phyloP scores from a whole-genome alignment of 495 filamentous ascomycete species.

The Echria macrotheca region DNA sequence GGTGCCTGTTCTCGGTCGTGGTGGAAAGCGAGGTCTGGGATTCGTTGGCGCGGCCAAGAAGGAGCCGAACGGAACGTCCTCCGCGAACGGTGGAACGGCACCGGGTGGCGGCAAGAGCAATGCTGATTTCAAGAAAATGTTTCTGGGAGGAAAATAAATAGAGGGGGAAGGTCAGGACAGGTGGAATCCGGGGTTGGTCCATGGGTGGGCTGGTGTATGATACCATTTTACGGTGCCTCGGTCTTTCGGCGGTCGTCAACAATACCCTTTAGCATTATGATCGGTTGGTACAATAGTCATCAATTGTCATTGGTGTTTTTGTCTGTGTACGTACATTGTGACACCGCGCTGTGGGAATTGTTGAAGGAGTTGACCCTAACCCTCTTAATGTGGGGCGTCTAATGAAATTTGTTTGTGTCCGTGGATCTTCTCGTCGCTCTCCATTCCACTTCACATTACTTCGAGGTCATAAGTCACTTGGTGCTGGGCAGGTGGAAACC shows the following conservation, averaged over 20 bases:
- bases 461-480: too few species aligned
- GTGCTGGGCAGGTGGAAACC: too few species aligned
- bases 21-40: slow-evolving; percentile 52
- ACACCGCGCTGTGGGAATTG: too few species aligned
- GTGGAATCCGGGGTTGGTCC: neutral
- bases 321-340: too few species aligned
- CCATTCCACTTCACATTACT: too few species aligned
- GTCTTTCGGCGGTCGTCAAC: neutral
- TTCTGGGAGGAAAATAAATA: slow-evolving; percentile 8
- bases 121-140: slow-evolving; percentile 31
- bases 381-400: too few species aligned
- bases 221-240: neutral
- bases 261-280: too few species aligned
- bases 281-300: too few species aligned
- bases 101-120: slow-evolving; percentile 60
- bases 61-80: slow-evolving; percentile 27
- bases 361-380: too few species aligned
- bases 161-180: neutral
- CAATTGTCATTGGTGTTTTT: too few species aligned
- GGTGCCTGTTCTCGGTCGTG: slow-evolving; percentile 52
- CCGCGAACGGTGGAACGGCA: slow-evolving; percentile 19
- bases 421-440: too few species aligned
- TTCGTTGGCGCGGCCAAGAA: slow-evolving; percentile 35
- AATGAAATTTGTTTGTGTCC: too few species aligned
- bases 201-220: neutral